Conservation (phyloP, 208 protist species). For the Acanthamoeba healyi region DNA sequence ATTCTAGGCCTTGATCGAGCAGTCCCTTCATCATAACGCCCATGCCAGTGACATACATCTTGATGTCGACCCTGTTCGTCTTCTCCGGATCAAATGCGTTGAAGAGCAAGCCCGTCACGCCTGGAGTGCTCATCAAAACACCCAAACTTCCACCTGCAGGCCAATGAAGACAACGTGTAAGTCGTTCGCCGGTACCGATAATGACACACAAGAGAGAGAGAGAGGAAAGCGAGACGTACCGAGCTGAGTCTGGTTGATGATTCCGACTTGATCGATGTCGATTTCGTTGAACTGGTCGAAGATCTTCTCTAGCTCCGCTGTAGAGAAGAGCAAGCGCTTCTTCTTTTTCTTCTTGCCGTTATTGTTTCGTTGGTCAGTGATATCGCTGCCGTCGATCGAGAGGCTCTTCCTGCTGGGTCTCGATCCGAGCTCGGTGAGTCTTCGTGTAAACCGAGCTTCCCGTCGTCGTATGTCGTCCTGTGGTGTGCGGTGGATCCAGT, state of each 20-base stretch:
- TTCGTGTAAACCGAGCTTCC: constrained; percentile 2
- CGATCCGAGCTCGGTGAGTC: neutral
- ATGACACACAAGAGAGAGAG: neutral
- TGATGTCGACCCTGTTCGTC: constrained; percentile 68
- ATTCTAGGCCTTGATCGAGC: constrained; percentile 39
- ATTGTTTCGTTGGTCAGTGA: neutral
- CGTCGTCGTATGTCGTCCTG: constrained; percentile 36
- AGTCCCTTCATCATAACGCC: constrained; percentile 68
- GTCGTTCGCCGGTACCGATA: no score
- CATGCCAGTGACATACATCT: constrained; percentile 63
- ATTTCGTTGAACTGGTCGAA: constrained; percentile 76
- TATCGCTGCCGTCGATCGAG: neutral
- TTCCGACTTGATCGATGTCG: constrained; percentile 37
- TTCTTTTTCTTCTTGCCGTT: constrained; percentile 10
- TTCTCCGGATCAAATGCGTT: constrained; percentile 73
- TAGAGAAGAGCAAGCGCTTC: constrained; percentile 6
- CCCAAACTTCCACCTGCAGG: constrained; percentile 27
- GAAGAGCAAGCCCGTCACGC: constrained; percentile 62
- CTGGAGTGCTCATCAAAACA: constrained; percentile 62
- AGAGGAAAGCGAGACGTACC: neutral
- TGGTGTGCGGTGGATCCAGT: constrained; percentile 24
- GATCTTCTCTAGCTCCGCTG: constrained; percentile 64
- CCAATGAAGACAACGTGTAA: no score
- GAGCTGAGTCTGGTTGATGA: constrained; percentile 62
- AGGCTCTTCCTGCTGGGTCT: neutral